Evolutionary conservation across 371 early-diverging fungal species (phyloP), one percentile per base, ranked within the genome.

Genomic region (Batkoa obscura): DNA sequence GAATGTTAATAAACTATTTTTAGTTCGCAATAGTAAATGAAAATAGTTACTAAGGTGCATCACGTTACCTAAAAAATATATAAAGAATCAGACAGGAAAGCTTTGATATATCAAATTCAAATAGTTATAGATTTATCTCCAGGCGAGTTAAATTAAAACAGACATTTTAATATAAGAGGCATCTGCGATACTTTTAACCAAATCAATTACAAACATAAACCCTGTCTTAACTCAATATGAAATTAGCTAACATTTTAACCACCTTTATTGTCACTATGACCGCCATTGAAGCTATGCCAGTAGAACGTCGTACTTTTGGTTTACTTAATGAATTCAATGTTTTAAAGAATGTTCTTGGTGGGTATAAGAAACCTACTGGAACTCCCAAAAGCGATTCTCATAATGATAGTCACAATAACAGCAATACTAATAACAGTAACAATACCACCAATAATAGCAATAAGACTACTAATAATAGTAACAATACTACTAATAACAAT

Each of bases 401-500:
- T 13, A n/a, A 45, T 23, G 45, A 45, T 12, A 45, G 45, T 45
- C n/a, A n/a, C n/a, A n/a, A n/a, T n/a, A n/a, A n/a, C n/a, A n/a
- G n/a, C n/a, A n/a, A n/a, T n/a, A n/a, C n/a, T n/a, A 3, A 45
- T 30, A 51, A 48, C 62, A 52, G 49, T 55, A 58, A 50, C 59
- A 62, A 53, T 46, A 46, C 1, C 47, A 31, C 42, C 64, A 50
- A 45, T 48, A 50, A 13, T 50, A 41, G 35, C 15, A 43, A 35
- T 57, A 61, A 9, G 10, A 33, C 52, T 30, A 36, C 15, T 31
- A 33, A 42, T 35, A 55, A 33, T 34, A 62, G 30, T 43, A 35
- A 23, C 33, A n/a, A n/a, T n/a, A n/a, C 43, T 9, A 50, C 33
- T 50, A 62, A n/a, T 13, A n/a, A n/a, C n/a, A 30, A 1, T 12